Evolutionary conservation across 371 early-diverging fungal species (phyloP), one percentile per base, ranked within the genome.

Genomic region (Zychaea mexicana): DNA sequence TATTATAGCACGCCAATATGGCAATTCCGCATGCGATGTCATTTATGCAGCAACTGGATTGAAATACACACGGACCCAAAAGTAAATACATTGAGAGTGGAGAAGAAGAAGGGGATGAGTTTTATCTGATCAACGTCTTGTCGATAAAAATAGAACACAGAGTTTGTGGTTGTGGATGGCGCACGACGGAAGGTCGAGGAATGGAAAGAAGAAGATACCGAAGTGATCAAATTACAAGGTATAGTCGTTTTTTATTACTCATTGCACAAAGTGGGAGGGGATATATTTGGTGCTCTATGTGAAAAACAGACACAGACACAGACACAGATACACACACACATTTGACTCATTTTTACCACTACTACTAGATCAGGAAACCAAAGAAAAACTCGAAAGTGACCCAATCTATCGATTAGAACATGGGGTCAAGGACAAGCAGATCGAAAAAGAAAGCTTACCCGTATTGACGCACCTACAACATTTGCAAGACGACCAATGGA

Each of bases 31-130:
- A 95, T 96, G 94, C 93, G 93, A 70, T 96, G 97, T 69, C 94
- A 93, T 65, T 74, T 93, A 33, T 97, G 98, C 68, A 73, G 74
- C 55, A 81, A 87, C 65, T 93, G 91, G 92, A 90, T 97, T 31
- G 96, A 94, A 70, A 94, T 97, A 28, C 94, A 90, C 21, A 96
- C 97, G 0, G 95, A 97, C 71, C 97, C 97, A n/a, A 94, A 96
- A 84, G 94, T 90, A 74, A n/a, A 10, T n/a, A n/a, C n/a, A 7
- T 10, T n/a, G n/a, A n/a, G n/a, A n/a, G n/a, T n/a, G n/a, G 28
- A 9, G 2, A 21, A 30, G 19, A 30, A 17, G 5, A 17, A 31
- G 1, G 7, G 28, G 19, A 26, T 15, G n/a, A n/a, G n/a, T n/a
- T n/a, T n/a, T n/a, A n/a, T n/a, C n/a, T n/a, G n/a, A 42, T 42